Conservation (phyloP, 108 stramenopile genomes). For the Schizochytrium sp. region DNA sequence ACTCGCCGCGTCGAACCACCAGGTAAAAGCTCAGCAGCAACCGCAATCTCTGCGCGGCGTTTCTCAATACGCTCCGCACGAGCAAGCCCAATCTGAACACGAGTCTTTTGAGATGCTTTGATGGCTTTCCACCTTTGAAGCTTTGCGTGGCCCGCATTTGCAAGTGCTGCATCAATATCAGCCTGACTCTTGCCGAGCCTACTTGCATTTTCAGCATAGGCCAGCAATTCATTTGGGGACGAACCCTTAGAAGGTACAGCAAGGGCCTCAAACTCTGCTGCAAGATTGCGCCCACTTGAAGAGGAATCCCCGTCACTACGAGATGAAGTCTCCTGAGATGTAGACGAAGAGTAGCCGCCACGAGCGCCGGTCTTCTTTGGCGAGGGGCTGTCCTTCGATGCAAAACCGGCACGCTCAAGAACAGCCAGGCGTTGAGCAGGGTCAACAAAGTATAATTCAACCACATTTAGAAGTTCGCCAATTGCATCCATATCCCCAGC, state of each 20-base stretch:
- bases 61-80: constrained; percentile 32
- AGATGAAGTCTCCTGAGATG: background rate
- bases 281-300: background rate
- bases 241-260: constrained; percentile 18
- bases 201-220: constrained; percentile 41
- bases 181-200: constrained; percentile 30
- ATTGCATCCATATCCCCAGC: constrained; percentile 5
- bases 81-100: constrained; percentile 23
- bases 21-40: constrained; percentile 38
- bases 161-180: constrained; percentile 34
- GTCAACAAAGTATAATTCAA: constrained; percentile 48
- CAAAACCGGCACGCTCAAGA: background rate
- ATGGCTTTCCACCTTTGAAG: constrained; percentile 54
- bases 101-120: constrained; percentile 58
- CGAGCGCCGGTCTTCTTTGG: too few species aligned
- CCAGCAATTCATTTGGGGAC: background rate
- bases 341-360: background rate
- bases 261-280: background rate
- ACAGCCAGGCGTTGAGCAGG: background rate
- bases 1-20: constrained; percentile 56
- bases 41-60: background rate
- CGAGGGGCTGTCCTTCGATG: background rate
- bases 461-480: background rate
- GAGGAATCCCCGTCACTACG: background rate
- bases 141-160: constrained; percentile 28